Percentiles rank a stretch among this genome's conserved stretches.
phyloP scores from a whole-genome alignment of 75 land plant species.

The Selaginella tamariscina region DNA sequence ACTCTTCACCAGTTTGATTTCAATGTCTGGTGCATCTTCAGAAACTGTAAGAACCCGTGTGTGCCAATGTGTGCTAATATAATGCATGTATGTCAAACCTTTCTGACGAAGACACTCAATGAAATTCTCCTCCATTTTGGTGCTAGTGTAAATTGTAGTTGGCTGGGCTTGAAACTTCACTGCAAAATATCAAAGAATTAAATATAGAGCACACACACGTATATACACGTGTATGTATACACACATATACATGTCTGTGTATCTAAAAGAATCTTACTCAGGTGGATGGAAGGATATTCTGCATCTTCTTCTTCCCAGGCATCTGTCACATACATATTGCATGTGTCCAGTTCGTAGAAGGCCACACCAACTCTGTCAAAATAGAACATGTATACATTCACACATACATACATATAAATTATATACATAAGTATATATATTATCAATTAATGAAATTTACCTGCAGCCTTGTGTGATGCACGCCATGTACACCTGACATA shows the following conservation, averaged over 20 bases:
- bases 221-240: background rate
- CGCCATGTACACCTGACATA: constrained; percentile 4
- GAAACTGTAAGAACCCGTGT: constrained; percentile 13
- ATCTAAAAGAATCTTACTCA: constrained; percentile 33
- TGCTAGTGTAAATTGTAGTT: constrained; percentile 65
- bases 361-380: constrained; percentile 72
- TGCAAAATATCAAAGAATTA: constrained; percentile 16
- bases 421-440: too few species aligned
- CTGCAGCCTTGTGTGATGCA: background rate
- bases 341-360: constrained; percentile 54
- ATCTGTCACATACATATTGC: constrained; percentile 71
- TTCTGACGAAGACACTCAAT: constrained; percentile 52
- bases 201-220: constrained; percentile 4
- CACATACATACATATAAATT: too few species aligned
- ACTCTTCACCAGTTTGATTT: constrained; percentile 77
- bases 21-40: constrained; percentile 39
- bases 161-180: constrained; percentile 87
- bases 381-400: background rate
- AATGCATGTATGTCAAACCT: constrained; percentile 31
- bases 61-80: background rate
- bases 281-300: constrained; percentile 58
- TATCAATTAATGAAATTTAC: too few species aligned
- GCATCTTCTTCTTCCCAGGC: constrained; percentile 79
- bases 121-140: constrained; percentile 77
- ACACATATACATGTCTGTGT: background rate